Base-by-base conservation (phyloP, 768 basidiomycete species). In the Cystofilobasidium bisporidii region DNA sequence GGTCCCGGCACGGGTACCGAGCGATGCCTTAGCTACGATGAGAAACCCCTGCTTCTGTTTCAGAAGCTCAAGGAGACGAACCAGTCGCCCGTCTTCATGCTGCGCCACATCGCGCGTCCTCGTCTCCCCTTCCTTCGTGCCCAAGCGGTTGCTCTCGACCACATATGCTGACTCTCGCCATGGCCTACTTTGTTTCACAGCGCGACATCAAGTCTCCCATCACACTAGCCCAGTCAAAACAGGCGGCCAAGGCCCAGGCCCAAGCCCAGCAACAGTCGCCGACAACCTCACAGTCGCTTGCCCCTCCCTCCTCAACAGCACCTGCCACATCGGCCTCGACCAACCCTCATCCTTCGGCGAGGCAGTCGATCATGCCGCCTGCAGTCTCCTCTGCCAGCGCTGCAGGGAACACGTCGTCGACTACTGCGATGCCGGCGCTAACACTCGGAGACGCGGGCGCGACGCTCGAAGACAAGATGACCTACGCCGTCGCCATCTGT, bases 1-100 rank as follows among this genome's bases (percentile, higher is more conserved):
- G 65, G 65, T 5, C 45, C 61, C 15, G 48, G 50, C 15, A 68
- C 67, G 26, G 67, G 67, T 17, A 68, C 86, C 78, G 96, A 99
- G 77, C 86, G 96, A 40, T 99, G 96, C 79, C 79, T 99, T 64
- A 89, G 89, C 74, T 97, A 96, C 73, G 96, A 99, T 74, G 96
- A 99, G 79, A 98, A 98, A 74, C 96, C 96, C 0, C 81, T 99
- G 40, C 81, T 98, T 58, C 84, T 99, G 47, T 99, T 99, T 80
- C 96, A 98, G 76, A 91, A 89, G 75, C 83, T 98, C 65, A 99
- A 98, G 75, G 96, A 99, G 71, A 86, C 87, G 1, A 91, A 91
- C 78, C 97, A 97, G 79, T 92, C 96, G 70, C 94, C 96, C 2
- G 94, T 99, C 11, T 99, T 99, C 78, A 99, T 99, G 96, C 71